A percentile compares a stretch with the other conserved stretches of the same genome.
Evolutionary conservation across 176 grass and related monocot genomes (phyloP).

Genomic region (Oryza meridionalis): DNA sequence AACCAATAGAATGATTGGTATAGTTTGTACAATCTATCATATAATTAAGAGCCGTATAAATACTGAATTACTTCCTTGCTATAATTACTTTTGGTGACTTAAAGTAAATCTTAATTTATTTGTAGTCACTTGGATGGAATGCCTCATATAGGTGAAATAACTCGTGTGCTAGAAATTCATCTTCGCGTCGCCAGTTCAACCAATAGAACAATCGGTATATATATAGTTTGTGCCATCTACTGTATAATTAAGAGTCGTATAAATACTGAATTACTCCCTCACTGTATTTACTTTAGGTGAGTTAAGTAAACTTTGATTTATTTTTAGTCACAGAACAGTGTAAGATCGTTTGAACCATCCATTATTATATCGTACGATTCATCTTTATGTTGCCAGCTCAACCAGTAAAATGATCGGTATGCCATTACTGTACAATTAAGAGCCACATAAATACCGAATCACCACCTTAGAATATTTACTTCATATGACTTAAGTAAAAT

Average conservation of each 20-base stretch:
- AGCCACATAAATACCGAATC: too few species aligned
- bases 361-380: neutral
- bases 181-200: too few species aligned
- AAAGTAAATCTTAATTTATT: neutral
- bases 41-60: neutral
- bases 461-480: neutral
- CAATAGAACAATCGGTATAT: too few species aligned
- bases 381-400: too few species aligned
- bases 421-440: neutral
- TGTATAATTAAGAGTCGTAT: neutral
- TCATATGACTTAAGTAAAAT: neutral
- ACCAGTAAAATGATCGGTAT: too few species aligned
- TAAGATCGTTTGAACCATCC: neutral
- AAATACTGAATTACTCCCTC: too few species aligned
- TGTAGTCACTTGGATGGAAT: neutral
- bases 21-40: too few species aligned
- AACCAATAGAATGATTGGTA: too few species aligned
- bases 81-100: neutral
- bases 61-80: neutral
- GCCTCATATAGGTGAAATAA: too few species aligned
- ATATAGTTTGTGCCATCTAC: too few species aligned
- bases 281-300: neutral
- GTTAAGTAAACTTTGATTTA: neutral
- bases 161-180: neutral
- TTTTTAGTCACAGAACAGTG: neutral